phyloP scores from a whole-genome alignment of 2,329 filamentous ascomycete genomes.

The Colletotrichum sp. region DNA sequence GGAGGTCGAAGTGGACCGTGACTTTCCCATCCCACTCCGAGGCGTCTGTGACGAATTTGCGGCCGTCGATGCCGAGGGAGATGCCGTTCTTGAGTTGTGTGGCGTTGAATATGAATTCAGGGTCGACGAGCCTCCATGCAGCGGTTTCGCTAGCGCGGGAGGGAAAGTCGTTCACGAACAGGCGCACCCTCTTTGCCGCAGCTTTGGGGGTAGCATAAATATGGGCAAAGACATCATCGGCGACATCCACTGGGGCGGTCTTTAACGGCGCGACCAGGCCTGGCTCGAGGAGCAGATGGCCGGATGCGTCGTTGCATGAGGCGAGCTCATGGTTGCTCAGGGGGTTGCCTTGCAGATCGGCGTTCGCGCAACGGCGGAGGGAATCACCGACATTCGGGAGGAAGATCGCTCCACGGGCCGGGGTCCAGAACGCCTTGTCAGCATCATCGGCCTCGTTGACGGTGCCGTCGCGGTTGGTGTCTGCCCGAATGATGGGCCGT shows the following conservation, averaged over 20 bases:
- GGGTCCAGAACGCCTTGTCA: conserved; percentile 29
- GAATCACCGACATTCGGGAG: conserved; percentile 41
- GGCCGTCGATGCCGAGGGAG: conserved; percentile 39
- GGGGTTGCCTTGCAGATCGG: conserved; percentile 7
- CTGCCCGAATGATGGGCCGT: conserved; percentile 31
- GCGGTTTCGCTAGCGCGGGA: neutral
- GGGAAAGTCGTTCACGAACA: conserved; percentile 27
- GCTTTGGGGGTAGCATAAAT: conserved; percentile 18
- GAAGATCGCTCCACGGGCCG: conserved; percentile 34
- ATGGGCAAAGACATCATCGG: conserved; percentile 17
- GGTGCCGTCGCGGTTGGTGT: conserved; percentile 40
- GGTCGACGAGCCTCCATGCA: conserved; percentile 30
- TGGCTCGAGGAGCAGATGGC: conserved; percentile 33
- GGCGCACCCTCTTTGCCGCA: conserved; percentile 26
- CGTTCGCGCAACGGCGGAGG: conserved; percentile 30
- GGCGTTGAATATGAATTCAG: conserved; percentile 31
- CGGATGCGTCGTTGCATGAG: conserved; percentile 39
- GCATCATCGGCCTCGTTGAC: conserved; percentile 31
- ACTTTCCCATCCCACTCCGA: conserved; percentile 32
- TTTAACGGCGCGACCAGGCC: conserved; percentile 34
- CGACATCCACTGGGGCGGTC: conserved; percentile 31
- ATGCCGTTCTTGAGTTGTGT: conserved; percentile 32
- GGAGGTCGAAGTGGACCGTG: conserved; percentile 32
- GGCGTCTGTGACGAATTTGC: conserved; percentile 29
- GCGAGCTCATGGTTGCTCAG: conserved; percentile 30